Base-by-base conservation (phyloP, 768 basidiomycete genomes). In the Tulasnella sp. region DNA sequence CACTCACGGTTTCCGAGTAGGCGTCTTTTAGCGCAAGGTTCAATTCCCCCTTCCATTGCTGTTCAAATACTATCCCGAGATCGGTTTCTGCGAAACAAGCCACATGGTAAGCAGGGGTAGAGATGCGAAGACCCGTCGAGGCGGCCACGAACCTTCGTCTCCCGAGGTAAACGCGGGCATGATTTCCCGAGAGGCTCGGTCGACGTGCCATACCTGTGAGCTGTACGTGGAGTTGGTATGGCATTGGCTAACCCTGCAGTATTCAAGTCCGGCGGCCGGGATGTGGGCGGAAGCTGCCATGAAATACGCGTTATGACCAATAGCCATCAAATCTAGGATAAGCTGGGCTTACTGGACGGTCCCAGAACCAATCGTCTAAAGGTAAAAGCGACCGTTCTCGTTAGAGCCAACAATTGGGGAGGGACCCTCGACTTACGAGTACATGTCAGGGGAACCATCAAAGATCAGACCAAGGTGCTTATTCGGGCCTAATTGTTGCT, bases 121-220 rank as follows among this genome's bases (percentile, higher is more conserved):
- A n/a, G 54, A 58, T 58, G 54, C 17, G 68, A 70, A 70, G n/a
- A 34, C 11, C 54, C 29, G 54, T 58, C 54, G 29, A 58, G 54
- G 54, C 54, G 54, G n/a, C 54, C 29, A 29, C 68, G 36, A 70
- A 70, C 68, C 68, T 36, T 38, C 4, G 36, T 70, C 19, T 7
- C 40, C 68, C 36, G 36, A 38, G 7, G 68, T 70, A 42, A 70
- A 70, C 34, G 68, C 68, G 40, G 68, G 68, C 36, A 70, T 38
- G 68, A 69, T 69, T n/a, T 69, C 67, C 19, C 67, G 67, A 22
- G 68, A 70, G 37, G 68, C 36, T 37, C 68, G 36, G 68, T 70
- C 40, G 68, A 70, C 68, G 34, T 38, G 68, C 68, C 68, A 70
- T 15, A 70, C 34, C 29, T 70, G 68, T n/a, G 68, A 70, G 17